Evolutionary conservation across 192 early-diverging fungal species (phyloP).

Genomic region (Coemansia sp.): DNA sequence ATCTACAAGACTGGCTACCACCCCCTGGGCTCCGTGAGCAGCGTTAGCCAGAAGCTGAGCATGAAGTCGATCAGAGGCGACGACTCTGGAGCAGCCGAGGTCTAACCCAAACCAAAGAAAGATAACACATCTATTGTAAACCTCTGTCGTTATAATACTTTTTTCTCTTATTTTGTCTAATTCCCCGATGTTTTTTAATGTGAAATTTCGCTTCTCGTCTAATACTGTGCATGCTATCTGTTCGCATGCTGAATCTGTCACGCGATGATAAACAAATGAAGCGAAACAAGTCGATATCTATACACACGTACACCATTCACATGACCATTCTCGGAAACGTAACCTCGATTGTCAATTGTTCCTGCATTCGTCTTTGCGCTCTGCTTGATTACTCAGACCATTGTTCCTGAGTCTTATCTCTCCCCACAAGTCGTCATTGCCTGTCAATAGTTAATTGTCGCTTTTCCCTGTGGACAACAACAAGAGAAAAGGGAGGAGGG

Average conservation of each 20-base stretch:
- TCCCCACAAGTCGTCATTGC: too few relatives aligned
- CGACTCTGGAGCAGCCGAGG: slow-evolving; percentile 44
- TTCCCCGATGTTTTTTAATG: slow-evolving; percentile 9
- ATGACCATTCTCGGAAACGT: too few relatives aligned
- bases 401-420: too few relatives aligned
- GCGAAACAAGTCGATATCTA: too few relatives aligned
- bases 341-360: too few relatives aligned
- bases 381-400: too few relatives aligned
- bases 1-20: slow-evolving; percentile 48
- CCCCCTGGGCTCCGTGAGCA: slow-evolving; percentile 25
- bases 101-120: slow-evolving; percentile 17
- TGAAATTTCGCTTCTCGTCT: not conserved
- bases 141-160: not conserved
- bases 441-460: too few relatives aligned
- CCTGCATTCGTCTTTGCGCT: too few relatives aligned
- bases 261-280: too few relatives aligned
- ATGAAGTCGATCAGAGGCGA: slow-evolving; percentile 34
- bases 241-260: too few relatives aligned
- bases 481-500: not conserved
- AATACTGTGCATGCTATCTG: not conserved
- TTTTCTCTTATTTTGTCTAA: slow-evolving; percentile 6
- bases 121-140: not conserved
- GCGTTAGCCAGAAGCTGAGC: slow-evolving; percentile 33
- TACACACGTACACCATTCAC: too few relatives aligned
- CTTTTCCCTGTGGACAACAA: not conserved